Evolutionary conservation across 306 rosid genomes (phyloP), one percentile per base, ranked within the genome.

Genomic region (Lathyrus oleraceus): DNA sequence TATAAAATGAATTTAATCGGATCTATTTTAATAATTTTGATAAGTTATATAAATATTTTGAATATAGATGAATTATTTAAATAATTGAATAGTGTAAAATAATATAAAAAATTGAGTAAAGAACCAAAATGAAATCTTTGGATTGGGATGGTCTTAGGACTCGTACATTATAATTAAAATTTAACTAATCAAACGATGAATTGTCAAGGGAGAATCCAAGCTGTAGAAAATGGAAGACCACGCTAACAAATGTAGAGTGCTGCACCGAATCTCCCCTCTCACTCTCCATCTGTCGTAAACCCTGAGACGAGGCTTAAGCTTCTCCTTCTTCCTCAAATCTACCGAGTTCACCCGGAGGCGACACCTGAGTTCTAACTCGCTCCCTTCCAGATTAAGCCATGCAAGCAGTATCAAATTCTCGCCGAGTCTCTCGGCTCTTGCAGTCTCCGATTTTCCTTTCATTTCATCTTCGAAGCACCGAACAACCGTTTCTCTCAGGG

Each of bases 381-480:
- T 53, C 61, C 52, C 20, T 62, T 8, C 64, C 56, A 12, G 39
- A 16, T 36, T 71, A 25, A 71, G 12, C 72, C 40, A 89, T 94
- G 99, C 96, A 87, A 80, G 79, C 79, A 40, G 5, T 81, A 45
- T 83, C 84, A 47, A 85, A 61, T 44, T 74, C 92, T 77, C 86
- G 91, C 56, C 77, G 91, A 28, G 76, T 82, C 85, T 75, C 87
- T 40, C 73, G 83, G 54, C 58, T 74, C 3, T 49, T 93, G 49
- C 79, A 82, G 68, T 88, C 88, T 79, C 75, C 81, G 25, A 43
- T 81, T 14, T 75, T 78, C 75, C 79, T 75, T 36, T 76, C 83
- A 10, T 58, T 85, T 6, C 73, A 79, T 61, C 61, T 57, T 43
- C 85, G 35, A 11, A 19, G 9, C 63, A 51, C 58, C 58, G 82